A percentile compares a stretch with the other conserved stretches of the same genome.
phyloP scores from a whole-genome alignment of 345 rosid genomes.

The Passiflora organensis region DNA sequence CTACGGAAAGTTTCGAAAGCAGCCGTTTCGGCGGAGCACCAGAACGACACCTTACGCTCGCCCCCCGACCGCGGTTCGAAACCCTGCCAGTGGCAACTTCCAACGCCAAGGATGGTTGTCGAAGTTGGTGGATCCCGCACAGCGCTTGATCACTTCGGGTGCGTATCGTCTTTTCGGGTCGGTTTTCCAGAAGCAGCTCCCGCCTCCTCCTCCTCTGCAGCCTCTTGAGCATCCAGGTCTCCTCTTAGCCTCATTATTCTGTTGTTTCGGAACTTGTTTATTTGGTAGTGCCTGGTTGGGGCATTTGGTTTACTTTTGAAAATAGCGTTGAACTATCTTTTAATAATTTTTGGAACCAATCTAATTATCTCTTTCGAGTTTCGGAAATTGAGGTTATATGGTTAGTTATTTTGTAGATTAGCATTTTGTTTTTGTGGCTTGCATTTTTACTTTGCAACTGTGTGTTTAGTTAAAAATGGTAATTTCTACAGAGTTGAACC shows the following conservation, averaged over 20 bases:
- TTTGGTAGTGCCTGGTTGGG: neutral
- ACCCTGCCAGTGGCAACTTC: slow-evolving; percentile 26
- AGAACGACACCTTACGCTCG: slow-evolving; percentile 75
- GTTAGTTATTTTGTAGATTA: no score
- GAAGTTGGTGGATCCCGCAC: slow-evolving; percentile 91
- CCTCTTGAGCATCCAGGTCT: slow-evolving; percentile 42
- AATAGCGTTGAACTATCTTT: neutral
- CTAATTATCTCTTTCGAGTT: neutral
- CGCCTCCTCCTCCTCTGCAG: slow-evolving; percentile 34
- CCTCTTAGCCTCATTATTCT: neutral
- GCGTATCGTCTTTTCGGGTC: slow-evolving; percentile 76
- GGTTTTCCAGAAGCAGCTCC: slow-evolving; percentile 67
- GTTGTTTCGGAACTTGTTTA: neutral
- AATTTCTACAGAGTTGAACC: no score
- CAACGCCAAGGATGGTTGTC: slow-evolving; percentile 62
- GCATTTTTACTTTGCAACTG: no score
- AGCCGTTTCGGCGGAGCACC: slow-evolving; percentile 41
- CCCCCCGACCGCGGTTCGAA: slow-evolving; percentile 43
- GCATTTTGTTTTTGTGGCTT: no score
- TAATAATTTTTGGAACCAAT: neutral
- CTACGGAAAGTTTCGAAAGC: slow-evolving; percentile 64
- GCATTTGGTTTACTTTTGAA: neutral
- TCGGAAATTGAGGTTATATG: neutral
- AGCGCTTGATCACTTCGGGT: slow-evolving; percentile 59
- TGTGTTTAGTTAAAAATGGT: no score